Evolutionary conservation across 1,284 basidiomycete genomes (phyloP).

Genomic region (Testicularia cyperi): DNA sequence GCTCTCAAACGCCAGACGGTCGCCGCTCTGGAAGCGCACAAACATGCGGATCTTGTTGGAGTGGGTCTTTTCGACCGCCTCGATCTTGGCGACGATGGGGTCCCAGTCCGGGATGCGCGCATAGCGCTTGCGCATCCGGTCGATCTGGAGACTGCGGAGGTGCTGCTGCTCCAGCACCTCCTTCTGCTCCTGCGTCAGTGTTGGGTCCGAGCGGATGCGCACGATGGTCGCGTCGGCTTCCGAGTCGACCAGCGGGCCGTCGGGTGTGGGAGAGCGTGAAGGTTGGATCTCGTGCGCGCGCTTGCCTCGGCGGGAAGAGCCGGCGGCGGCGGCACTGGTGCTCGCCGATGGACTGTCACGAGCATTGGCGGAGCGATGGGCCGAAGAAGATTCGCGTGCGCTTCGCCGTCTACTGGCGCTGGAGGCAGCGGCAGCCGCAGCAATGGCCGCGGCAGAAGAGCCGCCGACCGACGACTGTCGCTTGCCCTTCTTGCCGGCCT

Average conservation of each 20-base stretch:
- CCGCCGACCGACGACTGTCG: no score
- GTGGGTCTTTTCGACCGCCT: slow-evolving; percentile 33
- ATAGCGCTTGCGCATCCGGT: slow-evolving; percentile 26
- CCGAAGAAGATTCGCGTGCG: background rate
- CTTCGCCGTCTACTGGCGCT: background rate
- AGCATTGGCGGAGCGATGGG: no score
- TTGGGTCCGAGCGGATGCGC: slow-evolving; percentile 16
- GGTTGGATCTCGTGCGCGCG: background rate
- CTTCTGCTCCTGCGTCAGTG: slow-evolving; percentile 9
- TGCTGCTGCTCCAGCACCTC: slow-evolving; percentile 19
- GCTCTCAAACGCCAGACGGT: slow-evolving; percentile 31
- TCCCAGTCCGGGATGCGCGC: slow-evolving; percentile 42
- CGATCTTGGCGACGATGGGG: slow-evolving; percentile 29
- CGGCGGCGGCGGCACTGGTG: background rate
- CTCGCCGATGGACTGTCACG: no score
- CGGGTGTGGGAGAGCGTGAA: slow-evolving; percentile 6
- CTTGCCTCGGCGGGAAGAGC: background rate
- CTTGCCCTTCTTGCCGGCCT: slow-evolving; percentile 21
- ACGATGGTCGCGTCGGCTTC: slow-evolving; percentile 5
- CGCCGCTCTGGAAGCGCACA: slow-evolving; percentile 29
- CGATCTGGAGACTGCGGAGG: slow-evolving; percentile 9
- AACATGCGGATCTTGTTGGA: slow-evolving; percentile 31
- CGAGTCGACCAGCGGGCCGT: slow-evolving; percentile 3
- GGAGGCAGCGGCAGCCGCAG: background rate
- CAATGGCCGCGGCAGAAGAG: no score